phyloP scores from a whole-genome alignment of 2,329 filamentous ascomycete genomes.

The Epichloe sibirici region DNA sequence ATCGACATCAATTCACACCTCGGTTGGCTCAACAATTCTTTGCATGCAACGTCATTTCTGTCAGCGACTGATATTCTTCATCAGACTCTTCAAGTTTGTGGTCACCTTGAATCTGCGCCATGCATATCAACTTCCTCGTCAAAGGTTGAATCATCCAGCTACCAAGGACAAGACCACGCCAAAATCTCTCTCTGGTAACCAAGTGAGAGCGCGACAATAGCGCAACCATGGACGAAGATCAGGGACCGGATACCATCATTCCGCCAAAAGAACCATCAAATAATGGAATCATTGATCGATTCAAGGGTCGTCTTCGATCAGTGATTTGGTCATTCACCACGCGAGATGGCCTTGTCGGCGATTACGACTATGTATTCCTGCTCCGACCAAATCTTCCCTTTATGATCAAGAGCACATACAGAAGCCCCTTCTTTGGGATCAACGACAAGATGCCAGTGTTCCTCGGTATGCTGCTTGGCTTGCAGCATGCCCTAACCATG shows the following conservation, averaged over 20 bases:
- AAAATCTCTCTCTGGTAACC: background rate
- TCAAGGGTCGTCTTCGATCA: constrained; percentile 9
- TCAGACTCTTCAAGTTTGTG: background rate
- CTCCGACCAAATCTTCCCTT: constrained; percentile 78
- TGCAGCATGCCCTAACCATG: constrained; percentile 74
- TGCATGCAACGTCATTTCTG: background rate
- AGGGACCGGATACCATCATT: constrained; percentile 37
- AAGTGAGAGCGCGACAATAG: background rate
- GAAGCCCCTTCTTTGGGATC: constrained; percentile 71
- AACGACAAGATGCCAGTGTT: constrained; percentile 67
- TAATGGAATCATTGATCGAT: constrained; percentile 18
- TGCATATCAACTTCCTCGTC: too few relatives aligned
- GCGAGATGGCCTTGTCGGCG: constrained; percentile 64
- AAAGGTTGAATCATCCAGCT: too few relatives aligned
- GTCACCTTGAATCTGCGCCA: too few relatives aligned
- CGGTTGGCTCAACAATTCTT: background rate
- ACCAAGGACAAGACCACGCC: too few relatives aligned
- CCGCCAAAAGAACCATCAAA: constrained; percentile 24
- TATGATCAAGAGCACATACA: constrained; percentile 43
- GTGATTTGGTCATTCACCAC: constrained; percentile 34
- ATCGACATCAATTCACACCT: background rate
- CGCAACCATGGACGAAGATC: constrained; percentile 41
- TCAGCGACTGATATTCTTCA: background rate
- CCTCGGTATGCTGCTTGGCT: constrained; percentile 59
- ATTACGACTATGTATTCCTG: constrained; percentile 83